Conservation (phyloP, 1,139 yeast species). For the Pichia norvegensis region DNA sequence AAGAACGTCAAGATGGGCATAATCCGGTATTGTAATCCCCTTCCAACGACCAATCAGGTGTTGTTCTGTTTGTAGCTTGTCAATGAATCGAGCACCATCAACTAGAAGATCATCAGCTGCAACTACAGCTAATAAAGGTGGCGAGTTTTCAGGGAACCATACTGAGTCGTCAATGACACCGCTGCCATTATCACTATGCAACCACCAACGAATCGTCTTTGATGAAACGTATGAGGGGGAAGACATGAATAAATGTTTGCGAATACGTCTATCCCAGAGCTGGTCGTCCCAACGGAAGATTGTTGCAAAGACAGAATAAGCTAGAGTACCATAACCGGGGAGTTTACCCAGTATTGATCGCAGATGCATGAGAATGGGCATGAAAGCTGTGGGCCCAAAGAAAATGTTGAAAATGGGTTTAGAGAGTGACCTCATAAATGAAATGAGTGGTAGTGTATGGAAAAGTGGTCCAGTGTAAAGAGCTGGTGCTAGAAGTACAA, state of each 20-base stretch:
- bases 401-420: constrained; percentile 35
- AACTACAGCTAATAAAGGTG: neutral
- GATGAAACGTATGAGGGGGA: constrained; percentile 82
- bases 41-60: constrained; percentile 35
- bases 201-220: constrained; percentile 88
- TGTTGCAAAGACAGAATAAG: constrained; percentile 75
- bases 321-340: constrained; percentile 48
- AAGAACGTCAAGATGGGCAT: constrained; percentile 47
- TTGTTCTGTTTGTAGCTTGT: constrained; percentile 48
- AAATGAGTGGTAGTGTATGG: constrained; percentile 48
- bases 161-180: no score
- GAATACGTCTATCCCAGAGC: constrained; percentile 63
- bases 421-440: constrained; percentile 43
- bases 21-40: constrained; percentile 37
- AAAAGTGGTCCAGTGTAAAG: constrained; percentile 75
- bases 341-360: constrained; percentile 40
- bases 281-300: constrained; percentile 79
- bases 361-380: constrained; percentile 49
- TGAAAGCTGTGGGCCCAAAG: constrained; percentile 56
- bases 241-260: constrained; percentile 70
- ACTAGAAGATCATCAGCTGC: constrained; percentile 54
- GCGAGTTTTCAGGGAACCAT: neutral
- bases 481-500: constrained; percentile 84
- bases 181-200: neutral
- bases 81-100: constrained; percentile 48